Percentiles rank a stretch among this genome's conserved stretches.
These are phyloP conservation scores for Hibiscus syriacus DNA, from an alignment of 345 rosid genomes.

Conservation along the genomic window DNA sequence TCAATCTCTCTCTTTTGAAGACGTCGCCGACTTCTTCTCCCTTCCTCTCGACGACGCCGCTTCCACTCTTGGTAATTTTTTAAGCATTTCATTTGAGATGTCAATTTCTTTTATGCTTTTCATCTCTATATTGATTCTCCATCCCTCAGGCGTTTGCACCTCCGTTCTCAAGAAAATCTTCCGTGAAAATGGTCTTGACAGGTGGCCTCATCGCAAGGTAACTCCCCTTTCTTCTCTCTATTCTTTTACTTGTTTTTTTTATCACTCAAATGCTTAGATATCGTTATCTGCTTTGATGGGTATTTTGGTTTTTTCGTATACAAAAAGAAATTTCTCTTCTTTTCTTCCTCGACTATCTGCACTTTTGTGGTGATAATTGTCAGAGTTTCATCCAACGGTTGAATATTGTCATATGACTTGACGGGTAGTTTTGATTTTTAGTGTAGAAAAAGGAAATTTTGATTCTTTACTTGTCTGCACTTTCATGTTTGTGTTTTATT, in stretches of 20 bases:
- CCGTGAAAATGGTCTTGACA: conserved; percentile 40
- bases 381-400: background rate
- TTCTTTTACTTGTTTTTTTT: background rate
- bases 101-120: background rate
- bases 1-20: conserved; percentile 22
- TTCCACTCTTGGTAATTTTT: conserved; percentile 21
- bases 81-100: background rate
- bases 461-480: background rate
- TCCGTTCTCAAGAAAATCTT: conserved; percentile 38
- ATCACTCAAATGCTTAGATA: background rate
- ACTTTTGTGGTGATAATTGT: background rate
- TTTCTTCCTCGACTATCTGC: background rate
- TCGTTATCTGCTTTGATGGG: background rate
- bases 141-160: conserved; percentile 28
- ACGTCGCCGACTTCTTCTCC: conserved; percentile 27
- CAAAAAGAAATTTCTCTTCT: background rate
- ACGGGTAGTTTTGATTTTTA: background rate
- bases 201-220: conserved; percentile 44
- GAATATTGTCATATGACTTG: background rate
- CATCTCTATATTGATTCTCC: background rate
- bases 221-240: no score
- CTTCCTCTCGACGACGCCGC: conserved; percentile 35
- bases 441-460: background rate
- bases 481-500: background rate
- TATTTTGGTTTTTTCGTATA: background rate